Conservation (phyloP, 2,329 filamentous ascomycete species). For the Escovopsis sp. region DNA sequence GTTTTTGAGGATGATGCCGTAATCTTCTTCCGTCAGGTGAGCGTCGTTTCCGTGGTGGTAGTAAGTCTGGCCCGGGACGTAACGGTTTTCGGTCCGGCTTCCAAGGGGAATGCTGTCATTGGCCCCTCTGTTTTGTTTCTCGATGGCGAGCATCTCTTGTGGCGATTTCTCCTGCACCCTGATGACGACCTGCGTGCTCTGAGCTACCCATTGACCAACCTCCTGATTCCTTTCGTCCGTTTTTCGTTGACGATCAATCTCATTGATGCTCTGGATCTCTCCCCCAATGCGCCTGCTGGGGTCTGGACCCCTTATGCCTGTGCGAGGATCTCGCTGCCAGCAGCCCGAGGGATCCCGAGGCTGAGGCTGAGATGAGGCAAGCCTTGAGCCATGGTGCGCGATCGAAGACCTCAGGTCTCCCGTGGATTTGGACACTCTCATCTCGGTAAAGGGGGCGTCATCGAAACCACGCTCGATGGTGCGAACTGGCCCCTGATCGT, state of each 20-base stretch:
- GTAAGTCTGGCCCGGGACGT: slow-evolving; percentile 35
- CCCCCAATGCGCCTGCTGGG: slow-evolving; percentile 28
- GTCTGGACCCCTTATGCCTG: slow-evolving; percentile 31
- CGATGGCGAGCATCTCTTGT: slow-evolving; percentile 11
- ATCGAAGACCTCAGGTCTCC: slow-evolving; percentile 24
- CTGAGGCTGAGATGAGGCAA: slow-evolving; percentile 10
- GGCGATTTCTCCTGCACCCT: slow-evolving; percentile 13
- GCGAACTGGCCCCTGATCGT: slow-evolving; percentile 21
- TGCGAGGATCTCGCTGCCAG: slow-evolving; percentile 24
- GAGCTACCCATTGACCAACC: slow-evolving; percentile 36
- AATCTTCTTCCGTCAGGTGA: slow-evolving; percentile 30
- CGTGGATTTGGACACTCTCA: slow-evolving; percentile 21
- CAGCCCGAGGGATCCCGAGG: slow-evolving; percentile 25
- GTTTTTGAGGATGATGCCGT: slow-evolving; percentile 33
- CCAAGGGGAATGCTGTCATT: slow-evolving; percentile 31
- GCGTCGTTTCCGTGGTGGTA: slow-evolving; percentile 26
- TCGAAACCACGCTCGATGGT: slow-evolving; percentile 26
- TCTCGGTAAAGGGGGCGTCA: slow-evolving; percentile 21
- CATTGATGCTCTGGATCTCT: slow-evolving; percentile 35
- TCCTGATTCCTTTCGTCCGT: slow-evolving; percentile 31
- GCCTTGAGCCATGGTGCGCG: slow-evolving; percentile 6
- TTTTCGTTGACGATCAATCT: slow-evolving; percentile 27
- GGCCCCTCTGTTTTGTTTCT: slow-evolving; percentile 15
- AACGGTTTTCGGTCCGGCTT: slow-evolving; percentile 34
- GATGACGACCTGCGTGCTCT: slow-evolving; percentile 16